Conservation (phyloP, 225 moss, liverwort and hornwort genomes). For the Thuidium tamariscinum region DNA sequence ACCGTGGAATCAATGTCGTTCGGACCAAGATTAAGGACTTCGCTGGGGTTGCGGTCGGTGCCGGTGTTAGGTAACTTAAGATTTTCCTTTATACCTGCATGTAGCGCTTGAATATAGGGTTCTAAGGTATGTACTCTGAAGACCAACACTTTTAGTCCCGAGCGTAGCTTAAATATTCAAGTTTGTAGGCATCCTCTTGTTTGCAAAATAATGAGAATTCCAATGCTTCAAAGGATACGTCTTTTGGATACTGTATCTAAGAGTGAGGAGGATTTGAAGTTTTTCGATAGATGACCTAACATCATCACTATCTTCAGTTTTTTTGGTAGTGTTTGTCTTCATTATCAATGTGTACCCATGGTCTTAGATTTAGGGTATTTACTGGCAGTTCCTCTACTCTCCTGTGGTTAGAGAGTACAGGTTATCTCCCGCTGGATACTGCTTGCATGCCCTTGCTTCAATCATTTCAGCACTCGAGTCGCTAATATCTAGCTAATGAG, state of each 20-base stretch:
- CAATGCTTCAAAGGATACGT: neutral
- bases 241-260: neutral
- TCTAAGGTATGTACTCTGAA: neutral
- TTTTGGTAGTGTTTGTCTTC: neutral
- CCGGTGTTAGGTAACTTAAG: conserved; percentile 32
- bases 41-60: conserved; percentile 79
- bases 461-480: neutral
- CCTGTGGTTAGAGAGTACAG: neutral
- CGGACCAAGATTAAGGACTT: conserved; percentile 97
- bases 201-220: neutral
- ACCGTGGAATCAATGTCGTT: conserved; percentile 92
- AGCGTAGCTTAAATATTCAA: neutral
- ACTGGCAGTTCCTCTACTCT: neutral
- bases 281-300: neutral
- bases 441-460: neutral
- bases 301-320: neutral
- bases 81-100: neutral
- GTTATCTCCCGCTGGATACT: neutral
- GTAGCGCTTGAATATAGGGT: neutral
- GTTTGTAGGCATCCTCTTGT: neutral
- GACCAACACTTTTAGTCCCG: no score
- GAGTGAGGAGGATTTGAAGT: neutral
- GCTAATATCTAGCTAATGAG: neutral
- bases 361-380: neutral
- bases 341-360: neutral